Evolutionary conservation across 2,329 filamentous ascomycete genomes (phyloP), one percentile per base, ranked within the genome.

Genomic region (Pseudogymnoascus destructans): DNA sequence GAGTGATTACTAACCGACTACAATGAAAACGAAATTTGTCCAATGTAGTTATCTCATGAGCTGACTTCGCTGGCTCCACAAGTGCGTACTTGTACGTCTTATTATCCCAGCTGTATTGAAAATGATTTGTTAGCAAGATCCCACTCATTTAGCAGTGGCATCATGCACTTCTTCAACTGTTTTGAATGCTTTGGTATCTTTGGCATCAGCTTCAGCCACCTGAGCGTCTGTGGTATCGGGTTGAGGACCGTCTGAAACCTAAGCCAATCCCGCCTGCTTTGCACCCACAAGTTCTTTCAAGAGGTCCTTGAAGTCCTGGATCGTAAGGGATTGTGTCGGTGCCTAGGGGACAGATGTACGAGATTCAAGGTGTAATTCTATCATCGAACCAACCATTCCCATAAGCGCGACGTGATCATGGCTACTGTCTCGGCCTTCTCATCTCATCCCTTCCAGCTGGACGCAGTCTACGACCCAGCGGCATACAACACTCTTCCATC

Each of bases 111-210:
- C 62, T 65, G 33, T 57, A 61, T 61, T 2, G 42, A 58, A n/a
- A 57, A 36, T 17, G 59, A 57, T 61, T 55, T 57, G 58, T 36
- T 38, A 55, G 11, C 9, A 52, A 57, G n/a, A 5, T 57, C 15
- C 57, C 15, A 2, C 40, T 38, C 57, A 32, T 11, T 57, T 40
- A 4, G 21, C 13, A 21, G 9, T 5, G 33, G 49, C 62, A 40
- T 60, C 58, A 10, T 55, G 64, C 55, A 65, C 38, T 62, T 65
- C 58, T 59, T 61, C 60, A 36, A 63, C 57, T 17, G 21, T 32
- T 17, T 56, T 56, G 40, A 17, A 36, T 36, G 33, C 33, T 1
- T 36, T 36, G 33, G 33, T 17, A 13, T 35, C 32, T 8, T 35
- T 35, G 13, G 32, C 32, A 36, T 36, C n/a, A 36, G n/a, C 33